Evolutionary conservation across 1,284 basidiomycete species (phyloP), one percentile per base, ranked within the genome.

Genomic region (Farysia itapuensis): DNA sequence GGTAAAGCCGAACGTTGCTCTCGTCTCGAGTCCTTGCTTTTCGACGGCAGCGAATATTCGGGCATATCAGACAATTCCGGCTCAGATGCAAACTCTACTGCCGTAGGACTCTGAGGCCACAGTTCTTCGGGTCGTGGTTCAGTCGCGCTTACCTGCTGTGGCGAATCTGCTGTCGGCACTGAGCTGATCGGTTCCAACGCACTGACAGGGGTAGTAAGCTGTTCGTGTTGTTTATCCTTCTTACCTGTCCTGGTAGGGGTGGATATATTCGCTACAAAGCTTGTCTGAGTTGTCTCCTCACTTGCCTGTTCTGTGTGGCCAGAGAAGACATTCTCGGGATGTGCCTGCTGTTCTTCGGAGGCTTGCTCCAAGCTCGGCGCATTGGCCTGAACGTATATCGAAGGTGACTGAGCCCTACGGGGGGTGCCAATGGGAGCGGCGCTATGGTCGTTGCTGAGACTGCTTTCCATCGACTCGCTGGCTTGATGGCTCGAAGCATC

Each of bases 41-140:
- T 54, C 33, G 32, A 34, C 32, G 37, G 20, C 13, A 56, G 51
- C 0, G 41, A 47, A 15, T 51, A 21, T 9, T 40, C 40, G 6
- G 47, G 48, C 48, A 56, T 52, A 35, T 47, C 48, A 15, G 58
- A 63, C 11, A 65, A 46, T 32, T 49, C 48, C 14, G 64, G 64
- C 35, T 70, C 69, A 3, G 64, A 51, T 12, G 67, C 67, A 25
- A 70, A 72, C 33, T 72, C 67, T 25, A 72, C 67, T 2, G 70
- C 70, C 32, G 56, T 52, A 12, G 70, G 70, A 31, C 51, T 57
- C 36, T 67, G 67, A 4, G 67, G 70, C 67, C 70, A 72, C 5
- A 64, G 40, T 33, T 72, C 51, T 33, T 72, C 70, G 6, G 65
- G 64, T 18, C 57, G 54, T 12, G 58, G 48, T 31, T 67, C 64